Percentiles rank a stretch among this genome's conserved stretches.
Evolutionary conservation across 371 early-diverging fungal species (phyloP).

Genomic region (Conidiobolus incongruus): DNA sequence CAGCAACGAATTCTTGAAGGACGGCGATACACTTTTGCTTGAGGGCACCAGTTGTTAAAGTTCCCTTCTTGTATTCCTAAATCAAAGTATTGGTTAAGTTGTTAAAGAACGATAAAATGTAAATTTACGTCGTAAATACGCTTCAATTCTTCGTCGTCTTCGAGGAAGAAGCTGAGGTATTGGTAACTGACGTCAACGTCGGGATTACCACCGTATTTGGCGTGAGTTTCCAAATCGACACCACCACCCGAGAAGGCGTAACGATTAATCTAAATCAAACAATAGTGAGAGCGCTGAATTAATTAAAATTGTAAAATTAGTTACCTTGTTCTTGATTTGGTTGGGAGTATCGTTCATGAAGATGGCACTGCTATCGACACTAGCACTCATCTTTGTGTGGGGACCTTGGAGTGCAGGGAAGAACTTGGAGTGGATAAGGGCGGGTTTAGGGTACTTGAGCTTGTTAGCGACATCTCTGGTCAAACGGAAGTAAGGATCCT

Average conservation of each 20-base stretch:
- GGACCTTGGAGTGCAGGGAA: slow-evolving; percentile 96
- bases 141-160: slow-evolving; percentile 86
- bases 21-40: slow-evolving; percentile 86
- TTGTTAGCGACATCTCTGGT: slow-evolving; percentile 92
- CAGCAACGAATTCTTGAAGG: slow-evolving; percentile 60
- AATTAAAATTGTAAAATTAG: neutral
- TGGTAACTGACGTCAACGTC: slow-evolving; percentile 96
- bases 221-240: slow-evolving; percentile 83
- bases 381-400: slow-evolving; percentile 98
- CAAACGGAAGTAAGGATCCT: slow-evolving; percentile 99
- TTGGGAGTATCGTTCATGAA: slow-evolving; percentile 86
- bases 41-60: slow-evolving; percentile 77
- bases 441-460: slow-evolving; percentile 93
- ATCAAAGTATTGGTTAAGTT: neutral
- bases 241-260: slow-evolving; percentile 96
- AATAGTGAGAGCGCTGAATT: too few species aligned
- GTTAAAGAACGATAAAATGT: neutral
- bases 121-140: slow-evolving; percentile 28
- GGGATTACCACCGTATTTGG: slow-evolving; percentile 80
- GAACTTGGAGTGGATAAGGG: slow-evolving; percentile 87
- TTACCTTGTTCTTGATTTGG: slow-evolving; percentile 90
- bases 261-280: slow-evolving; percentile 68
- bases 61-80: slow-evolving; percentile 66
- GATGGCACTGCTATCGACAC: slow-evolving; percentile 77
- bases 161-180: slow-evolving; percentile 92